Evolutionary conservation across 2,329 filamentous ascomycete genomes (phyloP).

Genomic region (Diaporthe sp.): DNA sequence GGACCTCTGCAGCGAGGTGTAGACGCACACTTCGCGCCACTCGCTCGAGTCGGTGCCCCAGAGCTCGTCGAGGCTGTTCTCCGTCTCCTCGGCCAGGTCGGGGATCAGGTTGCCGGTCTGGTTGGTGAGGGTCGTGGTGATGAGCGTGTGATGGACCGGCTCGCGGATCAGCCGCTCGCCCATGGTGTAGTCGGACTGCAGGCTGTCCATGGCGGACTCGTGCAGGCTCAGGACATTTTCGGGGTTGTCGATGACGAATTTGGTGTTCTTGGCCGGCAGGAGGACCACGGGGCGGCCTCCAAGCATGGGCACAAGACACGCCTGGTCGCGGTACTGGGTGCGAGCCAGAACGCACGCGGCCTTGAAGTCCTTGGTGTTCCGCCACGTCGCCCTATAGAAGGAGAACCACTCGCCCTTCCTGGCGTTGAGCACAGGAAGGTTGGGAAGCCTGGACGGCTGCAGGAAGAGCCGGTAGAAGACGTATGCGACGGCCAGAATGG

Average conservation of each 20-base stretch:
- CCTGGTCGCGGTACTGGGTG: conserved; percentile 38
- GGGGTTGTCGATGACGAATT: conserved; percentile 46
- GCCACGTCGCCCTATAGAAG: conserved; percentile 42
- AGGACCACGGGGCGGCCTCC: conserved; percentile 39
- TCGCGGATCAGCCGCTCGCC: conserved; percentile 44
- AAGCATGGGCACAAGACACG: conserved; percentile 42
- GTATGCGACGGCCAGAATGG: conserved; percentile 38
- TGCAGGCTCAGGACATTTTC: conserved; percentile 46
- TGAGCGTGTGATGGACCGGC: conserved; percentile 46
- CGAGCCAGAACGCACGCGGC: conserved; percentile 40
- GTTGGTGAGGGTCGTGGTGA: conserved; percentile 46
- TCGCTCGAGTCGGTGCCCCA: conserved; percentile 44
- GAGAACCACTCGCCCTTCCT: conserved; percentile 48
- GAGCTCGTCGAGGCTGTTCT: conserved; percentile 40
- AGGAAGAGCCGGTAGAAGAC: conserved; percentile 42
- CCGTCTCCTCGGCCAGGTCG: conserved; percentile 46
- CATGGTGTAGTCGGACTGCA: conserved; percentile 47
- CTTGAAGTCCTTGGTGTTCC: conserved; percentile 45
- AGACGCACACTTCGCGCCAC: conserved; percentile 47
- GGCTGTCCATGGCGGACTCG: conserved; percentile 46
- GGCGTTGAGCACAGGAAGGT: conserved; percentile 45
- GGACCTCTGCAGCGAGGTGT: conserved; percentile 45
- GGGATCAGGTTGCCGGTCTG: conserved; percentile 42
- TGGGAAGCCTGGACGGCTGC: conserved; percentile 40
- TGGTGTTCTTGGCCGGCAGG: conserved; percentile 42